These are phyloP conservation scores for Colletotrichum endophyticum DNA, from an alignment of 2,329 filamentous ascomycete species.

Conservation along the genomic window DNA sequence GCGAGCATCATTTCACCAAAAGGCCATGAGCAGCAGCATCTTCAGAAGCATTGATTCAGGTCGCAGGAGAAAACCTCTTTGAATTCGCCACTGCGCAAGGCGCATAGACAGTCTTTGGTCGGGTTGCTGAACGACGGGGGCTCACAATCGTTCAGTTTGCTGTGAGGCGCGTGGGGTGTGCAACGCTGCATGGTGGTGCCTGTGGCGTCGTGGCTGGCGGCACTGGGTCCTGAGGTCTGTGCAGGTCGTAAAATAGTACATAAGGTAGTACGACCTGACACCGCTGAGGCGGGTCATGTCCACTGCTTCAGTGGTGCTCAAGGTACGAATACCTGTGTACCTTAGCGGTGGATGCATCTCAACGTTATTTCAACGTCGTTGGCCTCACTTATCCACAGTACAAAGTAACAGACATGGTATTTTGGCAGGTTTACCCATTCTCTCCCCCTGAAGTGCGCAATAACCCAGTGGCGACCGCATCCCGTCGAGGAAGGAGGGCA, in stretches of 20 bases:
- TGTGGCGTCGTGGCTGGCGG: neutral
- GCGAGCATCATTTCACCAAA: neutral
- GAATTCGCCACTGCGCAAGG: neutral
- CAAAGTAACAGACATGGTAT: no score
- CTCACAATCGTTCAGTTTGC: neutral
- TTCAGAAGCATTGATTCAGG: neutral
- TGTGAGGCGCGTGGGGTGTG: no score
- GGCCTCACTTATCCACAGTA: no score
- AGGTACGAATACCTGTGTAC: neutral
- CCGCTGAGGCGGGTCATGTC: neutral
- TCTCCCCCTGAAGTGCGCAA: no score
- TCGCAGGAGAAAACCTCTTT: neutral
- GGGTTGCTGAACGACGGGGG: neutral
- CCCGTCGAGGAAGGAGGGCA: no score
- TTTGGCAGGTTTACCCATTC: no score
- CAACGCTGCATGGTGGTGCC: no score
- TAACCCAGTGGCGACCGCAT: no score
- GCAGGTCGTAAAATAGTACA: neutral
- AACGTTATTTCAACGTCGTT: neutral
- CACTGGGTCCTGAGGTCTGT: neutral
- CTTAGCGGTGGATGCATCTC: neutral
- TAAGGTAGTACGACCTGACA: neutral
- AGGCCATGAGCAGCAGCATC: neutral
- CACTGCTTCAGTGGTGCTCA: no score
- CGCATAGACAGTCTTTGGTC: neutral